Conservation (phyloP, 208 protist species). For the Acanthamoeba quina region DNA sequence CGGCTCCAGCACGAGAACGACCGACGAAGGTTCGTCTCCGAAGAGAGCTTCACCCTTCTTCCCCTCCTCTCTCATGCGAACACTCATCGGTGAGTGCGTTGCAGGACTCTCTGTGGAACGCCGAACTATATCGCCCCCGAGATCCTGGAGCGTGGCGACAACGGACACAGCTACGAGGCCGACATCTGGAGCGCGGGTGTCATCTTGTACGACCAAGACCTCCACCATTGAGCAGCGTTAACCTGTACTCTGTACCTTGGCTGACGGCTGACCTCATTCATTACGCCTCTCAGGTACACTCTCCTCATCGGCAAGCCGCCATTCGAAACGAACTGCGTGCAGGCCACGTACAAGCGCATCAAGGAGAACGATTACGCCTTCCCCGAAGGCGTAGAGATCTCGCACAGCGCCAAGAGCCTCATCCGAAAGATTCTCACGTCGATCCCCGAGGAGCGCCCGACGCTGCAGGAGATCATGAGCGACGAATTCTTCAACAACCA, state of each 20-base stretch:
- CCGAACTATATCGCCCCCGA: constrained; percentile 98
- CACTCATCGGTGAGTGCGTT: background rate
- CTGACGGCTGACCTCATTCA: no score
- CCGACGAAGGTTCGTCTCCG: constrained; percentile 80
- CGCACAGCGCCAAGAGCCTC: constrained; percentile 91
- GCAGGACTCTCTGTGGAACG: constrained; percentile 94
- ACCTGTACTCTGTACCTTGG: background rate
- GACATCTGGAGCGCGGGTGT: constrained; percentile 98
- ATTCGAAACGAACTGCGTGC: constrained; percentile 97
- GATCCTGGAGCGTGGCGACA: constrained; percentile 87
- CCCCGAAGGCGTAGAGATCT: constrained; percentile 90
- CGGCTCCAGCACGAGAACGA: constrained; percentile 79
- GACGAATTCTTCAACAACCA: constrained; percentile 92
- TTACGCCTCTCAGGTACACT: constrained; percentile 90
- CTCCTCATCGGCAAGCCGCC: constrained; percentile 97
- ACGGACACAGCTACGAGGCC: constrained; percentile 96
- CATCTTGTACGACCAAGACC: constrained; percentile 91
- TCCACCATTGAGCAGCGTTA: background rate
- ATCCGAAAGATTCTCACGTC: constrained; percentile 91
- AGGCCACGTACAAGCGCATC: constrained; percentile 97
- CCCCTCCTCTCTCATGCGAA: background rate
- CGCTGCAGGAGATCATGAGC: constrained; percentile 91
- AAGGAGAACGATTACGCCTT: constrained; percentile 95
- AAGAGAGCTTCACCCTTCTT: no score
- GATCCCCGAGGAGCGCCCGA: constrained; percentile 92